Base-by-base conservation (phyloP, 2,329 filamentous ascomycete species). In the Claviceps maximensis region DNA sequence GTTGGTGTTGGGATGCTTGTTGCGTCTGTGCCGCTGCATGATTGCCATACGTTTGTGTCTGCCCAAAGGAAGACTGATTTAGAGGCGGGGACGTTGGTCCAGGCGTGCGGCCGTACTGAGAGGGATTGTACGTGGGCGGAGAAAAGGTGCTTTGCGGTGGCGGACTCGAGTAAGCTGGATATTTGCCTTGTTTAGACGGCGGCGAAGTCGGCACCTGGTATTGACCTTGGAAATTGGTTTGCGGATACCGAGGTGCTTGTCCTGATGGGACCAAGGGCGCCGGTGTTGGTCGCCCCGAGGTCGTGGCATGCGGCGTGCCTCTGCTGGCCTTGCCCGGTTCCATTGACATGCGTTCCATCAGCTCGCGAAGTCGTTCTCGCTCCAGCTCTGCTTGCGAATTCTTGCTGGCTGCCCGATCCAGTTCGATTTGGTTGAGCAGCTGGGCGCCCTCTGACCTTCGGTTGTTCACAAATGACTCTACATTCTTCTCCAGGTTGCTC, bases 261-360 rank as follows among this genome's bases (percentile, higher is more conserved):
- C 65, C 66, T 41, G 77, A 67, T 54, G 77, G 74, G 70, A 82
- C 77, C 40, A 74, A 63, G 5, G 72, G 65, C n/a, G 75, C 68
- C 38, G 73, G 68, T 42, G 63, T 58, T 54, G 61, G 61, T 49
- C 62, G 58, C 36, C 53, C 59, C 17, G 58, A 51, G 4, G 56
- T 55, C 38, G 58, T 25, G 33, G 62, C 57, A 49, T 60, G 57
- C 8, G 63, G 67, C n/a, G 71, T 66, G 12, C 27, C 10, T n/a
- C 23, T 25, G 44, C 23, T 25, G 44, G 69, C 63, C 42, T 66
- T 65, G 66, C 53, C 71, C 47, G 78, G 73, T n/a, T 91, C 88
- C 71, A 96, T 85, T 1, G 89, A 90, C 82, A 97, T 91, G 52
- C 90, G 82, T 63, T 96, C 90, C 93, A 98, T 97, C 42, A 98